Percentiles rank a stretch among this genome's conserved stretches.
Evolutionary conservation across 2,329 filamentous ascomycete genomes (phyloP).

Genomic region (Didymella segeticola): DNA sequence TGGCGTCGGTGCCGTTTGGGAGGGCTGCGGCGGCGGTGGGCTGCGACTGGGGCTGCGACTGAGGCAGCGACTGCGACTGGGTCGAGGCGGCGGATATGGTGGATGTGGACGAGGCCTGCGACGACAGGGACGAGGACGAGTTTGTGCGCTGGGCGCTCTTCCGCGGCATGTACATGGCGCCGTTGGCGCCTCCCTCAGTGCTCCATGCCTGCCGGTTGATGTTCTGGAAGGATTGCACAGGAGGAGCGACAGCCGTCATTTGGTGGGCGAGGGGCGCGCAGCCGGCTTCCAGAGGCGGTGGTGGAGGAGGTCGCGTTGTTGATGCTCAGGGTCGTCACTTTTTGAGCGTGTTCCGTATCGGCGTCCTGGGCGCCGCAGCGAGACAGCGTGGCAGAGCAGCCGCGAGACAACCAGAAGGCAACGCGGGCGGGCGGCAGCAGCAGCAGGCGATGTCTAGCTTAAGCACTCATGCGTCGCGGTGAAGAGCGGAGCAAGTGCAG

Average conservation of each 20-base stretch:
- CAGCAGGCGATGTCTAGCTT: constrained; percentile 18
- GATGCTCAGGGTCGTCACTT: constrained; percentile 34
- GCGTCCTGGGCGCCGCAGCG: constrained; percentile 36
- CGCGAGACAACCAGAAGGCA: constrained; percentile 25
- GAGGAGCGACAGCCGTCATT: constrained; percentile 73
- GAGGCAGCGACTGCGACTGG: constrained; percentile 62
- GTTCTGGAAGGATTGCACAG: constrained; percentile 65
- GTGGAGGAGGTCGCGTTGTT: constrained; percentile 21
- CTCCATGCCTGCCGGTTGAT: constrained; percentile 68
- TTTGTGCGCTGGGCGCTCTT: constrained; percentile 85
- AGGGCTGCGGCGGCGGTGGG: constrained; percentile 66
- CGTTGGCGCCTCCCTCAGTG: constrained; percentile 65
- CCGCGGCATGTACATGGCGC: constrained; percentile 84
- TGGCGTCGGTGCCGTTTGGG: constrained; percentile 35
- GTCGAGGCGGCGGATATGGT: constrained; percentile 67
- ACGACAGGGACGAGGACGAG: constrained; percentile 83
- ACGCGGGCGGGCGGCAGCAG: constrained; percentile 25
- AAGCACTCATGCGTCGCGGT: constrained; percentile 38
- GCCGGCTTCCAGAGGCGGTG: constrained; percentile 28
- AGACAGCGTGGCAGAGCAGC: constrained; percentile 39
- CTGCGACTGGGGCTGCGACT: constrained; percentile 63
- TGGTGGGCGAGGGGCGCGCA: constrained; percentile 32
- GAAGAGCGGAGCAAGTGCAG: constrained; percentile 15
- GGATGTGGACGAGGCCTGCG: constrained; percentile 67
- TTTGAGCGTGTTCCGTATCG: constrained; percentile 35